phyloP scores from a whole-genome alignment of 2,329 filamentous ascomycete genomes.

The Aspergillus glaucus region DNA sequence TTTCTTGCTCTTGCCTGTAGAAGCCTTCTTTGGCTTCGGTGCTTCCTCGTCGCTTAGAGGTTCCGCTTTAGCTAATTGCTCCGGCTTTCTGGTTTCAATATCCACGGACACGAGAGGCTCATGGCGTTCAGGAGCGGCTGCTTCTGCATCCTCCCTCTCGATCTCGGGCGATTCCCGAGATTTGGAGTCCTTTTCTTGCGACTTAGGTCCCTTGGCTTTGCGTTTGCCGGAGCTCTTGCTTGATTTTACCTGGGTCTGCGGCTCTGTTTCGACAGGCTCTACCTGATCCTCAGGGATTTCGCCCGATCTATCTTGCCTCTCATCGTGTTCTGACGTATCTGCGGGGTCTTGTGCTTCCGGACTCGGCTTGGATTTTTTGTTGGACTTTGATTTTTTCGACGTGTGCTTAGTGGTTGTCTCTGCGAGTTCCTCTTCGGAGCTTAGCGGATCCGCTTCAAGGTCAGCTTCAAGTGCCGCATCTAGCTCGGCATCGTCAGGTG shows the following conservation, averaged over 20 bases:
- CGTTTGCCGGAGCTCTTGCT: slow-evolving; percentile 17
- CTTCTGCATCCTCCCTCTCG: neutral
- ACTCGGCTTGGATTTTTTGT: slow-evolving; percentile 22
- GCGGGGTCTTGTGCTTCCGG: slow-evolving; percentile 2
- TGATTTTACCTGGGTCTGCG: slow-evolving; percentile 13
- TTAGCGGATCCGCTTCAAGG: slow-evolving; percentile 50
- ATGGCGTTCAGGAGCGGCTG: slow-evolving; percentile 12
- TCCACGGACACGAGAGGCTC: slow-evolving; percentile 26
- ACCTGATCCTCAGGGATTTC: slow-evolving; percentile 4
- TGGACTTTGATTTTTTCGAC: slow-evolving; percentile 24
- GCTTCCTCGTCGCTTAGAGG: slow-evolving; percentile 15
- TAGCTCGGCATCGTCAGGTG: slow-evolving; percentile 59
- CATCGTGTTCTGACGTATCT: neutral
- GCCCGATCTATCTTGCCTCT: slow-evolving; percentile 5
- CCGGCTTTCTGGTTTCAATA: slow-evolving; percentile 23
- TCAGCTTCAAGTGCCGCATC: slow-evolving; percentile 61
- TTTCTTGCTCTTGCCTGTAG: slow-evolving; percentile 27
- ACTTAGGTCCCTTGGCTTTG: slow-evolving; percentile 15
- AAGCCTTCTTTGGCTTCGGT: slow-evolving; percentile 22
- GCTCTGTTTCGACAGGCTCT: neutral
- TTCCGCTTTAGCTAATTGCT: slow-evolving; percentile 25
- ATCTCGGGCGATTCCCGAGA: slow-evolving; percentile 2
- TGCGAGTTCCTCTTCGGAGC: slow-evolving; percentile 41
- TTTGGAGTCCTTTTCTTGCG: slow-evolving; percentile 9
- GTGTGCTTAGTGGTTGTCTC: slow-evolving; percentile 13